Evolutionary conservation across 805 yeast genomes (phyloP).

Genomic region (Saturnispora sanitii): DNA sequence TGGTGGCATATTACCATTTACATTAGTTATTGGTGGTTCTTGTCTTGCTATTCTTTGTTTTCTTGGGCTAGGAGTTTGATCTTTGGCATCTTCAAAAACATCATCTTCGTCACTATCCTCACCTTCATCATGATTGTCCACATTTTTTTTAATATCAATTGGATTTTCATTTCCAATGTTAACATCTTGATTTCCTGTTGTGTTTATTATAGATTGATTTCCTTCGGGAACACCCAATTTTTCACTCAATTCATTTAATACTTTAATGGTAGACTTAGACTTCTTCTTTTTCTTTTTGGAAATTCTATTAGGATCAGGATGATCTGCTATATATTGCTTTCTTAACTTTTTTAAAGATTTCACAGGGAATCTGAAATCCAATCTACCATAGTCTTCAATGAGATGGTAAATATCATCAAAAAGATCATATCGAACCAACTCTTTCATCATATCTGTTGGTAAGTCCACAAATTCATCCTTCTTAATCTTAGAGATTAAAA

Average conservation of each 20-base stretch:
- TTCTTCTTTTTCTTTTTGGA: constrained; percentile 3
- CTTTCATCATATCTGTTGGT: constrained; percentile 18
- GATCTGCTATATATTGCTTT: background rate
- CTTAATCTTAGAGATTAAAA: constrained; percentile 18
- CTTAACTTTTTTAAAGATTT: background rate
- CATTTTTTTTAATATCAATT: background rate
- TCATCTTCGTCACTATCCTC: background rate
- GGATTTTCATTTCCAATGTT: background rate
- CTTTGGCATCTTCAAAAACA: background rate
- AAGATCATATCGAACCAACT: constrained; percentile 4
- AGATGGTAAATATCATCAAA: constrained; percentile 11
- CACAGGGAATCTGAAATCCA: constrained; percentile 18
- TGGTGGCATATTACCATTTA: background rate
- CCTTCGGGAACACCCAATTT: too few relatives aligned
- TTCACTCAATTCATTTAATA: constrained; percentile 8
- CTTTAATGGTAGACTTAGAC: constrained; percentile 1
- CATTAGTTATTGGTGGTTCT: background rate
- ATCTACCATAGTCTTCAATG: constrained; percentile 15
- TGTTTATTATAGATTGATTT: too few relatives aligned
- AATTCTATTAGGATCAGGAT: constrained; percentile 3
- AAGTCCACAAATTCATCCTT: constrained; percentile 14
- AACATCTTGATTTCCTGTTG: too few relatives aligned
- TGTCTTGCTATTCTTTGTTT: background rate
- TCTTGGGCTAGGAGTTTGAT: background rate
- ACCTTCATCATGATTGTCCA: background rate